Conservation (phyloP, 2,329 filamentous ascomycete species). For the Clarireedia monteithiana region DNA sequence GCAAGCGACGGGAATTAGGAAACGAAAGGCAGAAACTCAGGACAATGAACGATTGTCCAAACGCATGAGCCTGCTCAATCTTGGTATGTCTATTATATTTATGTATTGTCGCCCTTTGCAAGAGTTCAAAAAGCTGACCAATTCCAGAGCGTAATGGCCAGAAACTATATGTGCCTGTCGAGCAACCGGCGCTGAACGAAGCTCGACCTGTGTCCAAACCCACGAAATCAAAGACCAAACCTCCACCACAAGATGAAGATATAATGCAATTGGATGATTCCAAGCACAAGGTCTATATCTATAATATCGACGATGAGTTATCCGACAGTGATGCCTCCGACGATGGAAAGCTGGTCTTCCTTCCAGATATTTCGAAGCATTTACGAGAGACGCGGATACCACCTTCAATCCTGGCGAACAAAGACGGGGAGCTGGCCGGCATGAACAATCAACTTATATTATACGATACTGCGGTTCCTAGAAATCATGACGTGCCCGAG, state of each 20-base stretch:
- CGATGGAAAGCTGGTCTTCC: conserved; percentile 60
- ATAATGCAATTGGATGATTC: conserved; percentile 79
- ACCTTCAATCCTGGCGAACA: conserved; percentile 52
- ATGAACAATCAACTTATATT: conserved; percentile 65
- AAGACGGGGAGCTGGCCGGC: conserved; percentile 46
- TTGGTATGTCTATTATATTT: conserved; percentile 50
- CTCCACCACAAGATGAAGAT: conserved; percentile 38
- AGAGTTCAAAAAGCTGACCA: conserved; percentile 17
- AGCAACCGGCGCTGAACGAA: conserved; percentile 34
- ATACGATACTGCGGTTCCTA: conserved; percentile 60
- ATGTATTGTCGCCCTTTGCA: conserved; percentile 1
- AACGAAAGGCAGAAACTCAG: conserved; percentile 53
- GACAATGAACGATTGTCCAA: conserved; percentile 74
- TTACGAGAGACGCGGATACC: conserved; percentile 60
- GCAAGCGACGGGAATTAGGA: conserved; percentile 31
- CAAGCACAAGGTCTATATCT: conserved; percentile 82
- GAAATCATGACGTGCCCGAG: conserved; percentile 65
- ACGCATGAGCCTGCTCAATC: conserved; percentile 70
- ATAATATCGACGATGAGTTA: conserved; percentile 83
- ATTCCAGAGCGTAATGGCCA: conserved; percentile 50
- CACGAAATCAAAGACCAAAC: conserved; percentile 13
- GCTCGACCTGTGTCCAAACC: conserved; percentile 10
- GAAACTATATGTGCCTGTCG: conserved; percentile 60
- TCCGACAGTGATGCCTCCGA: conserved; percentile 56
- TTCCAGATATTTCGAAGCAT: conserved; percentile 79